phyloP scores from a whole-genome alignment of 1,284 basidiomycete genomes.

The Neonothopanus nambi region DNA sequence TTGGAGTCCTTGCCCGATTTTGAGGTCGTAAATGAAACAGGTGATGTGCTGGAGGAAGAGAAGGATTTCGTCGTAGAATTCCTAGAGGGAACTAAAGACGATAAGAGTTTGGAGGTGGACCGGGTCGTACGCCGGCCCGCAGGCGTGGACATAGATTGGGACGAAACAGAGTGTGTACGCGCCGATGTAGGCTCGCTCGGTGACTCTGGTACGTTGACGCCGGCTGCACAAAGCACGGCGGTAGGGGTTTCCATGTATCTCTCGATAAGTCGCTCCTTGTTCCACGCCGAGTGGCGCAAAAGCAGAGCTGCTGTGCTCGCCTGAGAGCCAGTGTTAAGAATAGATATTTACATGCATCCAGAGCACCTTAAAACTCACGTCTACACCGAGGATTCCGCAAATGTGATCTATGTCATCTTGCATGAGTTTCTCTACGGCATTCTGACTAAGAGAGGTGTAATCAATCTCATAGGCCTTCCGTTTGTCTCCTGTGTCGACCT shows the following conservation, averaged over 20 bases:
- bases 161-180: slow-evolving; percentile 24
- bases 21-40: slow-evolving; percentile 30
- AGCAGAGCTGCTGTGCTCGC: slow-evolving; percentile 70
- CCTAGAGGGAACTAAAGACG: slow-evolving; percentile 10
- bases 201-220: slow-evolving; percentile 44
- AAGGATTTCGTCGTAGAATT: slow-evolving; percentile 8
- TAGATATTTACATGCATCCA: slow-evolving; percentile 9
- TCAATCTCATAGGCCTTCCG: slow-evolving; percentile 79
- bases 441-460: slow-evolving; percentile 71
- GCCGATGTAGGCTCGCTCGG: slow-evolving; percentile 31
- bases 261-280: slow-evolving; percentile 94
- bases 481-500: slow-evolving; percentile 53
- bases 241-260: slow-evolving; percentile 91
- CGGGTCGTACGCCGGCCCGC: slow-evolving; percentile 37
- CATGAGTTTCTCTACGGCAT: slow-evolving; percentile 77
- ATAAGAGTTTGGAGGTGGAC: slow-evolving; percentile 42
- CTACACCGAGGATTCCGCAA: slow-evolving; percentile 81
- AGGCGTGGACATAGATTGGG: slow-evolving; percentile 23
- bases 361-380: slow-evolving; percentile 54
- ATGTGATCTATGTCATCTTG: slow-evolving; percentile 80
- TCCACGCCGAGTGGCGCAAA: slow-evolving; percentile 89
- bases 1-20: slow-evolving; percentile 22
- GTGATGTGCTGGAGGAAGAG: slow-evolving; percentile 25
- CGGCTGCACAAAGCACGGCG: slow-evolving; percentile 71
- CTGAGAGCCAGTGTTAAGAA: slow-evolving; percentile 24